These are phyloP conservation scores for Murraya koenigii DNA, from an alignment of 345 rosid species.

Conservation along the genomic window DNA sequence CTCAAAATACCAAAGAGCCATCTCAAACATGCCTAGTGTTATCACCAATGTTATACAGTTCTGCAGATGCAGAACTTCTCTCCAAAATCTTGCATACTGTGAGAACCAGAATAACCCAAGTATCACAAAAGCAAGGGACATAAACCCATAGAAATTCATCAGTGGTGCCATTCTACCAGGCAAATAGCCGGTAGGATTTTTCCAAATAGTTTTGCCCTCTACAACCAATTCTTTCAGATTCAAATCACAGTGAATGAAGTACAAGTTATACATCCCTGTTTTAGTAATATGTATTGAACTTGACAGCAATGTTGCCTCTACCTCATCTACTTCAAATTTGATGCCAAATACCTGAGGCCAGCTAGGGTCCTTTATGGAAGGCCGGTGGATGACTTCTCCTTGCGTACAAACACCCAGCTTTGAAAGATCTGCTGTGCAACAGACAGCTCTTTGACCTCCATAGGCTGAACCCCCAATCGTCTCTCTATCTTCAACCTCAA, in stretches of 20 bases:
- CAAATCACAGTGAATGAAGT: slow-evolving; percentile 85
- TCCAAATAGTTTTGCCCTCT: slow-evolving; percentile 91
- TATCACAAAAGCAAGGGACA: slow-evolving; percentile 85
- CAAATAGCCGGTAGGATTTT: slow-evolving; percentile 83
- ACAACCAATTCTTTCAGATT: slow-evolving; percentile 58
- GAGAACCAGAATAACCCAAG: slow-evolving; percentile 95
- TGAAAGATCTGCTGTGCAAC: slow-evolving; percentile 88
- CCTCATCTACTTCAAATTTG: slow-evolving; percentile 44
- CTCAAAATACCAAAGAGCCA: slow-evolving; percentile 97
- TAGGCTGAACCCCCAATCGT: slow-evolving; percentile 91
- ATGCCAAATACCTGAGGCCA: slow-evolving; percentile 83
- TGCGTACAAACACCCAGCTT: slow-evolving; percentile 74
- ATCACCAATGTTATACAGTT: slow-evolving; percentile 87
- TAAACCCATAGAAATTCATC: slow-evolving; percentile 81
- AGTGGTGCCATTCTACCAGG: slow-evolving; percentile 99
- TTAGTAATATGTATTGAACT: slow-evolving; percentile 57
- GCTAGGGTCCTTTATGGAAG: slow-evolving; percentile 51
- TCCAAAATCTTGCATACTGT: slow-evolving; percentile 91
- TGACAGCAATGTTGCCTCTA: slow-evolving; percentile 47
- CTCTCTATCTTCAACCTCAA: slow-evolving; percentile 87
- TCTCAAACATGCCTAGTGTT: slow-evolving; percentile 90
- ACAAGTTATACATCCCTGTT: slow-evolving; percentile 95
- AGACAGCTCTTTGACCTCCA: slow-evolving; percentile 97
- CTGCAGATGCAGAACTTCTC: slow-evolving; percentile 81
- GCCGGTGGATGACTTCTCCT: slow-evolving; percentile 83